Base-by-base conservation (phyloP, 2,329 filamentous ascomycete genomes). In the Monilinia aucupariae region DNA sequence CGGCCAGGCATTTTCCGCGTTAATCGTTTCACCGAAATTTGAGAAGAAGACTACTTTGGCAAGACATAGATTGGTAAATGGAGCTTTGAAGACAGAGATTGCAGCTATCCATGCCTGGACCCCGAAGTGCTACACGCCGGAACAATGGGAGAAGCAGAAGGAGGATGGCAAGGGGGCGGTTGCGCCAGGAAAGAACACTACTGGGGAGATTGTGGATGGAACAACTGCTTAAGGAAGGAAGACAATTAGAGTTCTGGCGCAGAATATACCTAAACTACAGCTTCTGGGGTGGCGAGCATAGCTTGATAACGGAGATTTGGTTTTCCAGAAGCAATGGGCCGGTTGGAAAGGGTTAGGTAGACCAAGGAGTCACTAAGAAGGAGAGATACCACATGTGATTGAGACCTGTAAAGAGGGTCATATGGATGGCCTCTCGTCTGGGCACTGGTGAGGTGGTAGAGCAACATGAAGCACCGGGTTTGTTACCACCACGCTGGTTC, bases 91-190 rank as follows among this genome's bases (percentile, higher is more conserved):
- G 76, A 79, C 82, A 12, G 87, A 91, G 76, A 88, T 91, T 72
- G 85, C 85, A 9, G 84, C 85, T 56, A 90, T 91, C 68, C 88
- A 91, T 77, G 88, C 88, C 27, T 91, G 88, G 88, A 89, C 87
- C 17, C 85, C 87, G 15, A 90, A 88, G 74, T 90, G 88, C 71
- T 85, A 85, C 74, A 90, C 88, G 25, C 86, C 86, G 0, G 86
- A 88, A 71, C 85, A 91, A 74, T 91, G 87, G 87, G 82, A 88
- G 77, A 85, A 82, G 75, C 80, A 84, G 76, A 81, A 82, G 67
- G 73, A 76, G 32, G 68, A 71, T 47, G 70, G 67, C 20, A 68
- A 64, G 25, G 52, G 62, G 49, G 67, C 55, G 12, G 69, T 70
- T 59, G 71, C 71, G 9, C 70, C 72, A 13, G 73, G 71, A 20